Base-by-base conservation (phyloP, 2,329 filamentous ascomycete genomes). In the Diaporthe sp. region DNA sequence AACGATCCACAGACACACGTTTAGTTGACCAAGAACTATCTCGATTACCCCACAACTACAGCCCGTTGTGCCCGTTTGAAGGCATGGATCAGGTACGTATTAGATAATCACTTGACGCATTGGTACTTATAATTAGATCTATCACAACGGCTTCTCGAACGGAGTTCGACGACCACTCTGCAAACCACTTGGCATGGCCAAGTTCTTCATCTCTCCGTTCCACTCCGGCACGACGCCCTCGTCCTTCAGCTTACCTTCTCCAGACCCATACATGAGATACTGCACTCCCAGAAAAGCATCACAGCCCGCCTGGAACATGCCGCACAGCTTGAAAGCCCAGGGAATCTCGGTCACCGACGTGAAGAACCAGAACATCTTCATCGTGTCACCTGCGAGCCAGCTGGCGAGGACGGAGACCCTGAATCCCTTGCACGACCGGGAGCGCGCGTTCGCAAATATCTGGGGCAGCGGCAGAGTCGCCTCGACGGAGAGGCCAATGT, bases 311-410 rank as follows among this genome's bases (percentile, higher is more conserved):
- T 97, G 94, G 84, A 97, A 95, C 73, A 95, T 88, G 78, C 94
- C 95, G 81, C 94, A 96, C 28, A 95, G 84, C 86, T 96, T 96
- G 84, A 97, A 97, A 1, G 93, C 91, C 89, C 90, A 89, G 0
- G 94, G 94, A 44, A 97, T 94, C 80, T 89, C 87, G 5, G 90
- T 90, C 1, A 88, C 90, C 1, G 93, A 90, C 2, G 92, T 94
- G 77, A 96, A 93, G 86, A 96, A 97, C 92, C 92, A 93, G 80
- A 95, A 94, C 89, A 96, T 94, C 88, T 97, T 97, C 92, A 97
- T 95, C 12, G 90, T 88, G 83, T 97, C 94, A 77, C 94, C 94
- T 3, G 93, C 85, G 72, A 97, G 86, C 94, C 94, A 97, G 82
- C 92, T 95, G 39, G 88, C 90, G 75, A 97, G 86, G 6, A 97